Evolutionary conservation across 164 flowering plant genomes (phyloP), one percentile per base, ranked within the genome.

Genomic region (Pachysandra terminalis): DNA sequence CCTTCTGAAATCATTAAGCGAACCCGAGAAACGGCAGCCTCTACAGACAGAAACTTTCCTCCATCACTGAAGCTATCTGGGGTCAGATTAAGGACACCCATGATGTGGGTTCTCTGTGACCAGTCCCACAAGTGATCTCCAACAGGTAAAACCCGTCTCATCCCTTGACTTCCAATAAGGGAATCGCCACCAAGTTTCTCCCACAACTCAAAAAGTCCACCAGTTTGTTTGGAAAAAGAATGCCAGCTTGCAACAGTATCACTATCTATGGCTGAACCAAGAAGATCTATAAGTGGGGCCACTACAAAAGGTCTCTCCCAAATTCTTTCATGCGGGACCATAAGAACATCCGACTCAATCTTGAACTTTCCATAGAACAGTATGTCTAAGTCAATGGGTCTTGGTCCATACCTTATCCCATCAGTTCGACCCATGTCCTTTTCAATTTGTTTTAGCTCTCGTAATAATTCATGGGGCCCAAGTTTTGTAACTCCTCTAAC

Each of bases 11-110:
- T 68, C 95, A 93, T 85, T 37, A 65, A 73, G 12, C 71, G 83
- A 19, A 86, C 95, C 59, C 84, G 96, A 66, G 93, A 78, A 74
- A 90, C 82, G 37, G 96, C 97, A 71, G 80, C 72, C 9, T 82
- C 87, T n/a, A 86, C 80, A 13, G 89, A 78, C 56, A 74, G 82
- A 72, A 82, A 93, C 69, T 81, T 87, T 1, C 98, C 98, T 37
- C 99, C 98, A 74, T 96, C 99, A 53, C 98, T 89, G 70, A 93
- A 92, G 78, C 98, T 96, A 77, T 92, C 98, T 5, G 97, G 96
- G 16, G 97, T 92, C 73, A 90, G 68, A 77, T 95, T 95, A 56
- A 95, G 84, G 56, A 95, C 68, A 28, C 96, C 97, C 99, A 93
- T 92, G 61, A 90, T 80, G 41, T 82, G 85, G 37, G 97, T 89